A percentile compares a stretch with the other conserved stretches of the same genome.
Evolutionary conservation across 345 rosid species (phyloP).

Genomic region (Citrus unshiu): DNA sequence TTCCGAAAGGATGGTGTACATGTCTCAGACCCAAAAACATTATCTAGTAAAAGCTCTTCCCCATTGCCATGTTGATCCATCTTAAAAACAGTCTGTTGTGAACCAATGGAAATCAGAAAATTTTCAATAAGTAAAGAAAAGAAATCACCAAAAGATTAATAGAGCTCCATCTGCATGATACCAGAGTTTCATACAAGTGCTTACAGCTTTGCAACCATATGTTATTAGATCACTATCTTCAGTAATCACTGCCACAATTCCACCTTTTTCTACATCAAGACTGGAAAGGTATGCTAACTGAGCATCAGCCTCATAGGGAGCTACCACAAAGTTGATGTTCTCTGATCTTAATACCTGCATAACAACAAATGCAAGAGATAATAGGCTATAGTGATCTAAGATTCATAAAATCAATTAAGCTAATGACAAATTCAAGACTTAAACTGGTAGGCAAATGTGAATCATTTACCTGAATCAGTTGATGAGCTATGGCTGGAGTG

Average conservation of each 20-base stretch:
- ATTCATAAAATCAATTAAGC: not conserved
- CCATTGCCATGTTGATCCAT: conserved; percentile 89
- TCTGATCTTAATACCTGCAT: conserved; percentile 67
- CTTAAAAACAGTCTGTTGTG: conserved; percentile 65
- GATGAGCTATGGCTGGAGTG: conserved; percentile 79
- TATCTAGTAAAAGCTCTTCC: conserved; percentile 61
- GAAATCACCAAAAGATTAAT: conserved; percentile 19
- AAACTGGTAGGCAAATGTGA: not conserved
- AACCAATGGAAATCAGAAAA: conserved; percentile 27
- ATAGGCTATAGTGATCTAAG: not conserved
- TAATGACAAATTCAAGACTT: not conserved
- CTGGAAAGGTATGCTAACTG: conserved; percentile 77
- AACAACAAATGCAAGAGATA: conserved; percentile 14
- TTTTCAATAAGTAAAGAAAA: conserved; percentile 9
- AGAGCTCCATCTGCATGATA: conserved; percentile 22
- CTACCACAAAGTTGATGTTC: conserved; percentile 82
- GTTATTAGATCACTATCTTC: conserved; percentile 92
- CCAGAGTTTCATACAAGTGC: conserved; percentile 43
- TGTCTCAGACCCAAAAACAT: conserved; percentile 48
- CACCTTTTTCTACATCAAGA: conserved; percentile 64
- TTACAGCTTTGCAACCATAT: conserved; percentile 90
- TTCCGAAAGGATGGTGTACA: conserved; percentile 57
- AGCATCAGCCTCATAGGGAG: conserved; percentile 98
- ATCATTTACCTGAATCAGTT: conserved; percentile 61
- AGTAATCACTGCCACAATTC: conserved; percentile 74